Evolutionary conservation across 2,329 filamentous ascomycete genomes (phyloP), one percentile per base, ranked within the genome.

Genomic region (Cytospora paraplurivora): DNA sequence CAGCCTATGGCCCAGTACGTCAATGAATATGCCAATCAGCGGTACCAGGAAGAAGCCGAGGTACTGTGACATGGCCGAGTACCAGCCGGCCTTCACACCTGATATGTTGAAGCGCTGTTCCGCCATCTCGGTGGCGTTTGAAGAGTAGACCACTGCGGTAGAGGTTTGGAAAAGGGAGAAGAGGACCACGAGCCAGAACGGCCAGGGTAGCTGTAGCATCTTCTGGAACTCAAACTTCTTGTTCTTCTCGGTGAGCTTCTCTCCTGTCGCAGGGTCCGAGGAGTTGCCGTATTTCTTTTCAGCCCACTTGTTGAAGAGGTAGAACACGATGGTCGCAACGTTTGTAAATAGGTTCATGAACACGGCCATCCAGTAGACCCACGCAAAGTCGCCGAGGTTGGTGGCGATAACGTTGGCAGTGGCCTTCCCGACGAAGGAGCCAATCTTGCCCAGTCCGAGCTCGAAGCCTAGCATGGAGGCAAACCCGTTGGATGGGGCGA

Each of bases 341-440:
- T 88, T 88, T 10, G 85, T 87, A 66, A 88, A 88, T 2, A 88
- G 63, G 63, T 88, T 87, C 82, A 88, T 87, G 68, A 85, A 84
- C 0, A 88, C 84, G 0, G 82, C 79, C 11, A 81, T 81, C 85
- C 85, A 88, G 69, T 82, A 88, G 0, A 83, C 83, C 83, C 85
- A 88, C 59, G 81, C 80, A 53, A 88, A 88, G 68, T 88, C 78
- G 0, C 85, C 84, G 0, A 82, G 83, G 13, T 81, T 82, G 67
- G 74, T 78, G 0, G 84, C 79, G 33, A 87, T 87, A 27, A 86
- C 76, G 53, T 88, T 88, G 3, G 85, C 84, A 0, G 84, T 84
- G 0, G 83, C 78, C 67, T 86, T 85, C 12, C 85, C 85, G 1
- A 85, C 82, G 62, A 88, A 87, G 0, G 79, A 80, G 1, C 85